These are phyloP conservation scores for Peziza echinospora DNA, from an alignment of 495 filamentous ascomycete genomes.

Conservation along the genomic window DNA sequence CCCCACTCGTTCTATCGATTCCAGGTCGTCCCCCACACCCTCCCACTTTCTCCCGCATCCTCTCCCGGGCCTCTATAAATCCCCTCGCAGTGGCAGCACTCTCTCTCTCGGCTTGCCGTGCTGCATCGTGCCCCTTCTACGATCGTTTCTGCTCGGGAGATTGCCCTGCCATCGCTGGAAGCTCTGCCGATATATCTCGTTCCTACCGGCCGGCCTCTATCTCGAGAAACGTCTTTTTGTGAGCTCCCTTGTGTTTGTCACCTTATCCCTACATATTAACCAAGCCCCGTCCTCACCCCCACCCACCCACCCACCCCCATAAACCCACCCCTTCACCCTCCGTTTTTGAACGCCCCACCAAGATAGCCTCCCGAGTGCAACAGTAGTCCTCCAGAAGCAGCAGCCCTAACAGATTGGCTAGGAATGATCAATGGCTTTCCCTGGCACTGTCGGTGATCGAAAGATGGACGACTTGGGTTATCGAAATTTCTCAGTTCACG, in stretches of 20 bases:
- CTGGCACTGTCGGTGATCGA: slow-evolving; percentile 19
- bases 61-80: background rate
- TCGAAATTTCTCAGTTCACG: slow-evolving; percentile 14
- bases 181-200: too few species aligned
- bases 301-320: too few species aligned
- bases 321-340: too few species aligned
- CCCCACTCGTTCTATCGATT: background rate
- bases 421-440: slow-evolving; percentile 21
- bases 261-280: too few species aligned
- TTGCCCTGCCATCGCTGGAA: too few species aligned
- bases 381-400: slow-evolving; percentile 4
- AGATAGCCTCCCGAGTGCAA: background rate
- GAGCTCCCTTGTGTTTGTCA: too few species aligned
- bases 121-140: background rate
- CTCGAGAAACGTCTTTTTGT: too few species aligned
- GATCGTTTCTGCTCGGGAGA: background rate
- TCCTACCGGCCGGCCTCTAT: too few species aligned
- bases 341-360: background rate
- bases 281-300: too few species aligned
- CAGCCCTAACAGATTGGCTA: slow-evolving; percentile 8
- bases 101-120: background rate
- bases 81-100: background rate
- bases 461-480: slow-evolving; percentile 16
- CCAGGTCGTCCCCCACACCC: background rate
- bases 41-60: background rate